These are phyloP conservation scores for Neoboletus brunneissimus DNA, from an alignment of 768 basidiomycete genomes.

Conservation along the genomic window DNA sequence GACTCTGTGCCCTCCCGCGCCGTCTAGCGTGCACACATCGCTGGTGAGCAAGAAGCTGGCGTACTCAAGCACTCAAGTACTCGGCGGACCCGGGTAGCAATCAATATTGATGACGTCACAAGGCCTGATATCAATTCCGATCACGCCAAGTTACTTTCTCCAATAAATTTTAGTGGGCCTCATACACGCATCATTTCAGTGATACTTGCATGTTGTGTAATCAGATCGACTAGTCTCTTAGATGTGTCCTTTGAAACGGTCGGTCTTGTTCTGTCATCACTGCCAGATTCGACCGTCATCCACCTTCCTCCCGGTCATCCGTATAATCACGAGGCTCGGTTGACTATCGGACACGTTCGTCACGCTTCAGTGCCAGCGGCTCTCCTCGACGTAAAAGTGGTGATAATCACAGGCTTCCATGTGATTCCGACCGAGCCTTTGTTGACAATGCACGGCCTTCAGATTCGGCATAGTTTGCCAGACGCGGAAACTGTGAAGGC, in stretches of 20 bases:
- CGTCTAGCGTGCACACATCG: too few species aligned
- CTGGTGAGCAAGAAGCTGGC: too few species aligned
- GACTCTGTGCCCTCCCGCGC: too few species aligned
- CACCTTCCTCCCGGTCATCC: neutral
- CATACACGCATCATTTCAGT: neutral
- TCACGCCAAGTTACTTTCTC: too few species aligned
- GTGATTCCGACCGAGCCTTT: neutral
- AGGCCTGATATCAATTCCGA: neutral
- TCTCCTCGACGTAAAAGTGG: constrained; percentile 3
- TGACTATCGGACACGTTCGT: constrained; percentile 5
- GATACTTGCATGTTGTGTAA: neutral
- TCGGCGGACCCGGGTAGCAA: neutral
- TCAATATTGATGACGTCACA: neutral
- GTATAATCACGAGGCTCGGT: constrained; percentile 5
- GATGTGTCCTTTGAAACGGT: neutral
- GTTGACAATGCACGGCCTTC: neutral
- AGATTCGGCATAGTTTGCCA: neutral
- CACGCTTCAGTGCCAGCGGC: constrained; percentile 2
- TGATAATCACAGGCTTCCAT: constrained; percentile 1
- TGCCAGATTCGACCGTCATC: neutral
- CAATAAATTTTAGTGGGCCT: too few species aligned
- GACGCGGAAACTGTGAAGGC: neutral
- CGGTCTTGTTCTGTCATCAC: neutral
- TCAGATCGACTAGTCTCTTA: neutral
- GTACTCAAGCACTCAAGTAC: too few species aligned